Percentiles rank a stretch among this genome's conserved stretches.
phyloP scores from a whole-genome alignment of 768 basidiomycete genomes.

The Suillus brevipes region DNA sequence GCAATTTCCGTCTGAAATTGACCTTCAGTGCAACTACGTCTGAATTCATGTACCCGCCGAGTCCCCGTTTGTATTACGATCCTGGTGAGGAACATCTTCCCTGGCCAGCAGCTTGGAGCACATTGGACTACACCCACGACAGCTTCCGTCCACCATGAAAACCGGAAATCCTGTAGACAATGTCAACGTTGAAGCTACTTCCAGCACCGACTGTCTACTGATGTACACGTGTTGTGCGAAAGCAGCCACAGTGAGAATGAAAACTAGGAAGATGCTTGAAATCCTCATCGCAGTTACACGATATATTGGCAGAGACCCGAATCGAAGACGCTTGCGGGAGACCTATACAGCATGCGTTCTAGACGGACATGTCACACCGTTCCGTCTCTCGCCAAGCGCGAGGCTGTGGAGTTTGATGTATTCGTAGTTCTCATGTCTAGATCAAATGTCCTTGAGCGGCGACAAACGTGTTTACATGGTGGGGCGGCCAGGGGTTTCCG shows the following conservation, averaged over 20 bases:
- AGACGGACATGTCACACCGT: background rate
- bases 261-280: background rate
- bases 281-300: background rate
- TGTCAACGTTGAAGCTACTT: conserved; percentile 34
- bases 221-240: conserved; percentile 43
- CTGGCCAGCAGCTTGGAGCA: too few relatives aligned
- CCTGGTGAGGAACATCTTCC: too few relatives aligned
- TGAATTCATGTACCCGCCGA: too few relatives aligned
- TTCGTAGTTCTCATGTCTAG: background rate
- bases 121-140: too few relatives aligned
- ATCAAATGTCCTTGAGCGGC: background rate
- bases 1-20: too few relatives aligned
- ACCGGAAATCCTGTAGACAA: background rate
- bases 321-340: background rate
- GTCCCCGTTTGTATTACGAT: too few relatives aligned
- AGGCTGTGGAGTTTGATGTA: background rate
- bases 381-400: background rate
- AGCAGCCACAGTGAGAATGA: conserved; percentile 13
- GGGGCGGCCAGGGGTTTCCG: background rate
- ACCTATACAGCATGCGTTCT: background rate
- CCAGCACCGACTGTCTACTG: conserved; percentile 33
- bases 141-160: too few relatives aligned
- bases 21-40: background rate
- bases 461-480: background rate
- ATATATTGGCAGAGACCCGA: background rate